Base-by-base conservation (phyloP, 75 land plant species). In the Larix kaempferi region DNA sequence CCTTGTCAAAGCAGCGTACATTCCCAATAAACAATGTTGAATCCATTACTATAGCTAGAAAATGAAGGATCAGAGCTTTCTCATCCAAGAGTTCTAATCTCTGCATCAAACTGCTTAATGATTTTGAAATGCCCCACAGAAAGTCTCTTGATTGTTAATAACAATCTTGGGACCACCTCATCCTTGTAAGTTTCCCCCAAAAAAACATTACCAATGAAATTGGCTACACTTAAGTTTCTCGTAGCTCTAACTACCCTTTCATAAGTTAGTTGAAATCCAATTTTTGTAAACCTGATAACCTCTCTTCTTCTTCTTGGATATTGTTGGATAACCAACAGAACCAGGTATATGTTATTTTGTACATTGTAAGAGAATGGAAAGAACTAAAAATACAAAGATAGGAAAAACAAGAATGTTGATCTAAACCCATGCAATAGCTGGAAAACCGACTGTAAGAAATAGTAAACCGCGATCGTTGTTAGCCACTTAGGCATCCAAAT, bases 131-230 rank as follows among this genome's bases (percentile, higher is more conserved):
- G 86, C 55, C 90, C 90, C 65, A 87, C 77, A 22, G 97, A 79
- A 44, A 94, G 88, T 80, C 91, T 86, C 75, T 94, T 94, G 26
- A 94, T 89, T 26, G 97, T 94, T 55, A 94, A 91, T 25, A 88
- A 61, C 64, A 80, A 29, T 17, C 92, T 91, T 27, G 92, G 89
- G 27, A 80, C 22, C 23, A 94, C 57, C 80, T 92, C 97, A 21
- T 94, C 97, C 77, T 80, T 92, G 77, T 94, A 94, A 17, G 92
- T 92, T 16, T 94, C 83, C 21, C 97, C 97, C 82, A 94, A 94
- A 2, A 94, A 94, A 35, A 94, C 97, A 62, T 59, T 83, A 12
- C 97, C 97, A 64, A 94, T 94, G 63, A 89, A 79, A 64, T 92
- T 86, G 67, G 86, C 72, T 44, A 81, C 29, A 63, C 80, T 85